Evolutionary conservation across 148 eudicot species (phyloP).

Genomic region (Limonium bicolor): DNA sequence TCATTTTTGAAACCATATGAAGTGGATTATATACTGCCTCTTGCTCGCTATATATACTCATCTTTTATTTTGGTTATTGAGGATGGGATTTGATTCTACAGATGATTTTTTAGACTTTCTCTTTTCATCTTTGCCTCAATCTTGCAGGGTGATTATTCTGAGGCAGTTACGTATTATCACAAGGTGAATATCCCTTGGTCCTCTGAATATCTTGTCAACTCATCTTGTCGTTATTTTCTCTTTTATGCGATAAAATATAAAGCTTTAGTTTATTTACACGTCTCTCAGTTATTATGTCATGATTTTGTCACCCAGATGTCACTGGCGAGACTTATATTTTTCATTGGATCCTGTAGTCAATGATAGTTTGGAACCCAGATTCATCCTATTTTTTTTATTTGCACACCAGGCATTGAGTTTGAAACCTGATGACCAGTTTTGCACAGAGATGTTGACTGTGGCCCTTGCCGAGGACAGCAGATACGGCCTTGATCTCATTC

Average conservation of each 20-base stretch:
- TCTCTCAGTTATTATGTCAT: too few species aligned
- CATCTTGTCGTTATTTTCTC: background rate
- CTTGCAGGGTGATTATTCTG: conserved; percentile 58
- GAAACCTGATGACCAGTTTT: conserved; percentile 75
- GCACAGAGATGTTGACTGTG: conserved; percentile 80
- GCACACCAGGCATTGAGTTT: conserved; percentile 66
- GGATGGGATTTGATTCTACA: background rate
- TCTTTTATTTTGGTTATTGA: background rate
- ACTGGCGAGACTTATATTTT: too few species aligned
- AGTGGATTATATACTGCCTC: too few species aligned
- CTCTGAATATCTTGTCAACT: background rate
- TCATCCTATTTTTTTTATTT: background rate
- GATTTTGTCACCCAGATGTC: too few species aligned
- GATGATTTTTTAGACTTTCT: too few species aligned
- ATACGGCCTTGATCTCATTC: conserved; percentile 24
- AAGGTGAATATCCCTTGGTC: conserved; percentile 33
- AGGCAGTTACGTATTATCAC: conserved; percentile 78
- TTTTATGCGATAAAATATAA: background rate
- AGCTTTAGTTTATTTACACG: background rate
- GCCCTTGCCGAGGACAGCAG: conserved; percentile 60
- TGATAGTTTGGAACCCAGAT: background rate
- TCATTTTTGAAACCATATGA: background rate
- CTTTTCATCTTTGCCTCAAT: background rate
- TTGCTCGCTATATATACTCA: too few species aligned
- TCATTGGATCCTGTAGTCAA: too few species aligned